A percentile compares a stretch with the other conserved stretches of the same genome.
Evolutionary conservation across 169 alveolate genomes (phyloP).

Genomic region (Eimeria necatrix): DNA sequence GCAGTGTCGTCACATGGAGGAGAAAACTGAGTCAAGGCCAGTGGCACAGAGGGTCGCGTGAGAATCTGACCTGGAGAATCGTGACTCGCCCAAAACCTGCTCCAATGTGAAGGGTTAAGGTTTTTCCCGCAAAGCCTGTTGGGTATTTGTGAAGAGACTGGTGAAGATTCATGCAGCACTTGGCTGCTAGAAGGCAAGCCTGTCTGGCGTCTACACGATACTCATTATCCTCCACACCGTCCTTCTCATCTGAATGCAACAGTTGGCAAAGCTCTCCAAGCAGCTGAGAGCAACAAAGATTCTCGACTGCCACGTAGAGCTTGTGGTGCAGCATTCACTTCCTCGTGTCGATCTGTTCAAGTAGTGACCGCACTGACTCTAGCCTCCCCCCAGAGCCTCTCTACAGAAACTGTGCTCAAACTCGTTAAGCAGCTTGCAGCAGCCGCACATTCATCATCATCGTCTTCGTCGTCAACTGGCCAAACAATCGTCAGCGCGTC

Average conservation of each 20-base stretch:
- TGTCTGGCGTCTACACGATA: slow-evolving; percentile 77
- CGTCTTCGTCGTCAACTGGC: slow-evolving; percentile 90
- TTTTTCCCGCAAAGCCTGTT: slow-evolving; percentile 83
- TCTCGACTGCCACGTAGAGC: too few relatives aligned
- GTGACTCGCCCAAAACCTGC: slow-evolving; percentile 88
- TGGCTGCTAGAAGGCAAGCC: slow-evolving; percentile 84
- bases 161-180: slow-evolving; percentile 88
- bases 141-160: slow-evolving; percentile 85
- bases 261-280: too few relatives aligned
- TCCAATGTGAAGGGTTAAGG: slow-evolving; percentile 87
- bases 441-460: slow-evolving; percentile 15
- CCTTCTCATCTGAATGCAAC: neutral
- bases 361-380: too few relatives aligned
- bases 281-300: too few relatives aligned
- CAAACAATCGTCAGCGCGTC: slow-evolving; percentile 91
- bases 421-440: neutral
- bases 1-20: too few relatives aligned
- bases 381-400: too few relatives aligned
- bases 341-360: too few relatives aligned
- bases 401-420: too few relatives aligned
- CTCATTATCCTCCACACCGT: slow-evolving; percentile 53
- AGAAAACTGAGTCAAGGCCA: too few relatives aligned
- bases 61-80: slow-evolving; percentile 84
- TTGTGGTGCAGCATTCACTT: too few relatives aligned
- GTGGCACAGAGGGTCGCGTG: too few relatives aligned